These are phyloP conservation scores for Penicillium brasilianum DNA, from an alignment of 2,329 filamentous ascomycete genomes.

Conservation along the genomic window DNA sequence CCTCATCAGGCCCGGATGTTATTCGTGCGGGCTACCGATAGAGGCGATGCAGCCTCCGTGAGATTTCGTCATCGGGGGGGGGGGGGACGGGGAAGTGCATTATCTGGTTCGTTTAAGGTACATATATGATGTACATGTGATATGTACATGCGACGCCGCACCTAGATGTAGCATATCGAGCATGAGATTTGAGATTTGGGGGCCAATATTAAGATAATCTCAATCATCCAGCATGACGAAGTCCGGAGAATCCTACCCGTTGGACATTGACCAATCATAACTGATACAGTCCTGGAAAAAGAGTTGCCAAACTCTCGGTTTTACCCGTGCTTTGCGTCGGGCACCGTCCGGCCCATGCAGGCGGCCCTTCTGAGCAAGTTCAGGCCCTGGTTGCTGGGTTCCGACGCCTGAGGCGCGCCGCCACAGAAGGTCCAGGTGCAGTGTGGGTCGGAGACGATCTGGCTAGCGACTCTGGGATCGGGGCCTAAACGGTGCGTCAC, in stretches of 20 bases:
- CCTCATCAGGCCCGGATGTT: background rate
- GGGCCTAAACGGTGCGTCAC: constrained; percentile 9
- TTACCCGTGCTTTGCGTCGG: constrained; percentile 25
- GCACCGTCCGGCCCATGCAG: constrained; percentile 24
- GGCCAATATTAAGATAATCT: background rate
- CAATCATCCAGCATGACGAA: background rate
- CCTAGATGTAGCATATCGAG: background rate
- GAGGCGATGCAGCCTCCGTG: constrained; percentile 1
- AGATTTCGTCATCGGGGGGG: constrained; percentile 9
- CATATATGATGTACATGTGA: background rate
- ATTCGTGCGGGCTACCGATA: constrained; percentile 6
- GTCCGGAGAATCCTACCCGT: background rate
- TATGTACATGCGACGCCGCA: background rate
- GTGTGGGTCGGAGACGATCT: constrained; percentile 20
- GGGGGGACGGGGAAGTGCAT: no score
- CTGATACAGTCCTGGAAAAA: background rate
- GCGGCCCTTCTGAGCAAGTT: constrained; percentile 20
- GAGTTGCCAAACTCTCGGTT: constrained; percentile 21
- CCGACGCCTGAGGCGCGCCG: constrained; percentile 27
- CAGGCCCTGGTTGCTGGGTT: constrained; percentile 12
- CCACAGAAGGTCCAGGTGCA: constrained; percentile 29
- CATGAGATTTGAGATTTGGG: constrained; percentile 2
- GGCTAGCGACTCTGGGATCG: constrained; percentile 13
- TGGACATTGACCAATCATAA: background rate
- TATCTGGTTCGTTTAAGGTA: background rate